Evolutionary conservation across 345 rosid genomes (phyloP).

Genomic region (Syzygium oleosum): DNA sequence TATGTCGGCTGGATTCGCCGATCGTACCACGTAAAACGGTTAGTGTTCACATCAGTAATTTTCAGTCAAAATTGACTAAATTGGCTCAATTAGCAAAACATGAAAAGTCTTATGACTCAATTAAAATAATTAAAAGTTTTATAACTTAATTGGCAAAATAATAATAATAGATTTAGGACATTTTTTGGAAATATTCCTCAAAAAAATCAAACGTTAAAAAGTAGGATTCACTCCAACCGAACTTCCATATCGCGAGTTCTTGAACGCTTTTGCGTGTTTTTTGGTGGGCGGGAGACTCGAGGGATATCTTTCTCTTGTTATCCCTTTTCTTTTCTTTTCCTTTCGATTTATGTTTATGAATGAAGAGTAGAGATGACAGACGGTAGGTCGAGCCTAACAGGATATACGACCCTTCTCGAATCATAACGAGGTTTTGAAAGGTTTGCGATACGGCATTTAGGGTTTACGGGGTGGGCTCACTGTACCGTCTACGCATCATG

Average conservation of each 20-base stretch:
- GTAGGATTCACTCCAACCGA: not conserved
- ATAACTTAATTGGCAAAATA: too few species aligned
- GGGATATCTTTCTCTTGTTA: not conserved
- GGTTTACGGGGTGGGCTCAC: not conserved
- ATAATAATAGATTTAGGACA: too few species aligned
- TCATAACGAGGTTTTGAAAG: too few species aligned
- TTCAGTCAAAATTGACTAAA: too few species aligned
- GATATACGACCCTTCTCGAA: not conserved
- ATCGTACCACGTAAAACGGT: too few species aligned
- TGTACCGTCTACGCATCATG: fast-evolving
- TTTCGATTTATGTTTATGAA: not conserved
- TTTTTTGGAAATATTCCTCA: too few species aligned
- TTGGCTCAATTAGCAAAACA: too few species aligned
- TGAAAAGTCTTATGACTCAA: too few species aligned
- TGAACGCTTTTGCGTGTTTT: not conserved
- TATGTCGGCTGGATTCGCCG: slow-evolving; percentile 20
- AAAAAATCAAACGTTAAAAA: not conserved
- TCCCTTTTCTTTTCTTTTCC: not conserved
- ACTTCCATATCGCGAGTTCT: not conserved
- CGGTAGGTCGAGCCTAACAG: not conserved
- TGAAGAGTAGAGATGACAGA: not conserved
- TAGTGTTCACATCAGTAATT: too few species aligned
- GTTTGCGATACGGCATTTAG: not conserved
- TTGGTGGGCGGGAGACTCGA: not conserved
- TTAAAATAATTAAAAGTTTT: too few species aligned